Conservation (phyloP, 169 alveolate species). For the Cyclospora cayetanensis region DNA sequence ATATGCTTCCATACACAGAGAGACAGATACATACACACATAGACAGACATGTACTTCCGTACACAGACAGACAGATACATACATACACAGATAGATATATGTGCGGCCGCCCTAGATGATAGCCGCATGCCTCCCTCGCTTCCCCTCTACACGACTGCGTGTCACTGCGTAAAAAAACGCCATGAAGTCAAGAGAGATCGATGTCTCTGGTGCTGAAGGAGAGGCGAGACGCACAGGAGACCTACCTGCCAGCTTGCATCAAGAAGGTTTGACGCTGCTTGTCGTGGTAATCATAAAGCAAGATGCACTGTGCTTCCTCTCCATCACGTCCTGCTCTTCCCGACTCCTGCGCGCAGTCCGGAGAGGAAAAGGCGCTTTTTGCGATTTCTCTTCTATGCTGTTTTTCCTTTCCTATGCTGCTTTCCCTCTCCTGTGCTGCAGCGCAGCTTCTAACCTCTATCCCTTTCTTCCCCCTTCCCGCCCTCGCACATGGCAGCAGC, state of each 20-base stretch:
- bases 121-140: not conserved
- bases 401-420: not conserved
- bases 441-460: not conserved
- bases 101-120: no score
- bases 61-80: not conserved
- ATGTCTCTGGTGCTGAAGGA: not conserved
- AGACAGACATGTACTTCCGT: not conserved
- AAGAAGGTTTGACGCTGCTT: constrained; percentile 60
- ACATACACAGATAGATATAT: no score
- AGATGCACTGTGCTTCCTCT: constrained; percentile 28
- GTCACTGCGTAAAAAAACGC: no score
- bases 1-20: not conserved
- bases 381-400: no score
- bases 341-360: constrained; percentile 89
- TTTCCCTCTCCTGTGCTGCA: not conserved
- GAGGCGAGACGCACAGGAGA: not conserved
- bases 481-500: no score
- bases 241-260: constrained; percentile 17
- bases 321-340: constrained; percentile 98
- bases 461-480: no score
- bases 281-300: constrained; percentile 56
- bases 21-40: no score
- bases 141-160: not conserved
- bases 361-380: not conserved
- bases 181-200: not conserved